Evolutionary conservation across 495 filamentous ascomycete genomes (phyloP), one percentile per base, ranked within the genome.

Genomic region (Astrocystis sublimbata): DNA sequence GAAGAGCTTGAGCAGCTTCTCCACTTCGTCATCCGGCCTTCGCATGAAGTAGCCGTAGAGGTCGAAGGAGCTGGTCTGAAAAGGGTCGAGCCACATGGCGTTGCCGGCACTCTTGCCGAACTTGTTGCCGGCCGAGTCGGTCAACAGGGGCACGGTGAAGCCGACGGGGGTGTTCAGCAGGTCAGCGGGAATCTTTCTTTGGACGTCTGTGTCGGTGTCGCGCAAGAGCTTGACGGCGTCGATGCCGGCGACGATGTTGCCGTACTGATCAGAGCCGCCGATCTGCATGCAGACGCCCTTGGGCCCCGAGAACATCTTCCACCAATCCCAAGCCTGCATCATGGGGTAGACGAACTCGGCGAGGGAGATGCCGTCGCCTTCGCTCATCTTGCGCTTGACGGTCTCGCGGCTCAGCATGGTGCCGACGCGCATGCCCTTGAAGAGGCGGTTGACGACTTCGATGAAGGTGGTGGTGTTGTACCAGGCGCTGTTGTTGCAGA

Each of bases 241-340:
- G 71, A 96, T 89, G 23, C 94, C 94, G 41, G 93, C 87, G 6
- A 96, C 80, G 63, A 99, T 97, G 71, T 99, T 99, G 61, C 94
- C 94, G 73, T 86, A 99, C 73, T 99, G 94, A 72, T 99, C 94
- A 28, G 92, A 89, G 43, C 94, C 94, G 53, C 94, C 94, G 42
- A 99, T 92, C 73, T 98, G 90, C 65, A 94, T 82, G 66, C 90
- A 88, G 8, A 89, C 79, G 6, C 81, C 83, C 26, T 83, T 80
- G n/a, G 50, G 61, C 2, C 71, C 78, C 1, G 26, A 35, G 68
- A 89, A 92, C 75, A 98, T 79, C 56, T 86, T 73, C 89, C 89
- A 97, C 88, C 92, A 99, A 73, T 99, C 94, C 87, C 92, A 98
- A n/a, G 87, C 90, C 73, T 99, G 94, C 65, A 99, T 82, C 23